Conservation (phyloP, 148 eudicot species). For the Spergularia marina region DNA sequence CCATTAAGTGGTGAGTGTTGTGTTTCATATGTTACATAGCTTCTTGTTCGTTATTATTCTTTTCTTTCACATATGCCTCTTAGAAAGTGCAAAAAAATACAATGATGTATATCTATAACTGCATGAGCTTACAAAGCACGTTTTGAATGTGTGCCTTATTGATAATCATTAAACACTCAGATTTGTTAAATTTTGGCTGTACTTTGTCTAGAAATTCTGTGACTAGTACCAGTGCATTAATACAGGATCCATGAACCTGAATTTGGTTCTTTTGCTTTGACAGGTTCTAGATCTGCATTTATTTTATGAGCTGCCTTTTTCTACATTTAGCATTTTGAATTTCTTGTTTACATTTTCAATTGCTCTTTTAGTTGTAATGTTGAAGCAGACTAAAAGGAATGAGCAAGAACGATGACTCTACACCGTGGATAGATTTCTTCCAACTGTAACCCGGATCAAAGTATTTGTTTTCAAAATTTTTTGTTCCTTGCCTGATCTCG, state of each 20-base stretch:
- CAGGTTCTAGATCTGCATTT: too few species aligned
- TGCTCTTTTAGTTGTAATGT: too few species aligned
- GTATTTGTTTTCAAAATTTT: neutral
- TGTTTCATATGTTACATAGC: neutral
- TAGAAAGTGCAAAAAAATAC: neutral
- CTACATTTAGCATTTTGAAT: too few species aligned
- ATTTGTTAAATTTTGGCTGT: neutral
- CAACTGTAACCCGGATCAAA: neutral
- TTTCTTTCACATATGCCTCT: neutral
- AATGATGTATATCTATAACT: neutral
- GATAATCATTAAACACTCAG: too few species aligned
- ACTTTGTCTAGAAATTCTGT: too few species aligned
- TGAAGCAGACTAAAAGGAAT: too few species aligned
- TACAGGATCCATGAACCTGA: neutral
- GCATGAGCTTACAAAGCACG: neutral
- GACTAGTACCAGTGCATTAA: neutral
- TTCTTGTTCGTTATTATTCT: neutral
- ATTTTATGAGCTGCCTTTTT: too few species aligned
- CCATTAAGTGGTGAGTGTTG: slow-evolving; percentile 51
- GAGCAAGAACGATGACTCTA: too few species aligned
- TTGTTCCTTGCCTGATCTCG: slow-evolving; percentile 3
- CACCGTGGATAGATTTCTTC: neutral
- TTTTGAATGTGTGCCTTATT: neutral
- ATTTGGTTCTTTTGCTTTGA: neutral
- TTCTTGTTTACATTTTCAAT: too few species aligned